Percentiles rank a stretch among this genome's conserved stretches.
Evolutionary conservation across 2,329 filamentous ascomycete genomes (phyloP).

Genomic region (Stenocarpella maydis): DNA sequence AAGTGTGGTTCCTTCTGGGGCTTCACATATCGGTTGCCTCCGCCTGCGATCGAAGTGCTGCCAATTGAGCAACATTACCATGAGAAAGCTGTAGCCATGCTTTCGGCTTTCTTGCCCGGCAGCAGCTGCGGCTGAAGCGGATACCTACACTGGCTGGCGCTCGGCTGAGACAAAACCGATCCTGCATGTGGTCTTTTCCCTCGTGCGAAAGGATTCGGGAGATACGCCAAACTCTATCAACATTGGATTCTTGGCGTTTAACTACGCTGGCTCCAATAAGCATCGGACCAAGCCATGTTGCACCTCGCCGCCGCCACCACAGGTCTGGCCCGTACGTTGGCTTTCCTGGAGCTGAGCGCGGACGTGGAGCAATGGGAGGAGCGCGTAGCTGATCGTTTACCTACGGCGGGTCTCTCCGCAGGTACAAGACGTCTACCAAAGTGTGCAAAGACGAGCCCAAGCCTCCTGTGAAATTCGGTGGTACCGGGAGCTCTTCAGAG

Average conservation of each 20-base stretch:
- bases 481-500: not conserved
- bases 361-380: too few species aligned
- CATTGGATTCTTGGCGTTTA: not conserved
- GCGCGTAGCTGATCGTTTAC: not conserved
- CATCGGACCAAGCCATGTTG: not conserved
- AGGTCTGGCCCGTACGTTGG: not conserved
- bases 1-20: too few species aligned
- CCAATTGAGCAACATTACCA: not conserved
- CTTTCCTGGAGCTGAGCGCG: not conserved
- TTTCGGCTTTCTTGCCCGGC: not conserved
- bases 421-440: not conserved
- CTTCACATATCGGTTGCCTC: not conserved
- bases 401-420: not conserved
- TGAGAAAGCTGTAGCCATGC: not conserved
- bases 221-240: not conserved
- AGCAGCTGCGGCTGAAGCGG: not conserved
- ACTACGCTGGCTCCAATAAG: not conserved
- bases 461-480: not conserved
- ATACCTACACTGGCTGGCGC: not conserved
- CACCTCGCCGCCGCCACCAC: conserved; percentile 9
- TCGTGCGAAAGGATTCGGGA: too few species aligned
- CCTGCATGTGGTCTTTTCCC: not conserved
- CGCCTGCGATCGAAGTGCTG: not conserved
- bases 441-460: not conserved
- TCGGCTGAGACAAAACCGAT: not conserved